Percentiles rank a stretch among this genome's conserved stretches.
phyloP scores from a whole-genome alignment of 305 asterid genomes.

The Solanum chacoense region DNA sequence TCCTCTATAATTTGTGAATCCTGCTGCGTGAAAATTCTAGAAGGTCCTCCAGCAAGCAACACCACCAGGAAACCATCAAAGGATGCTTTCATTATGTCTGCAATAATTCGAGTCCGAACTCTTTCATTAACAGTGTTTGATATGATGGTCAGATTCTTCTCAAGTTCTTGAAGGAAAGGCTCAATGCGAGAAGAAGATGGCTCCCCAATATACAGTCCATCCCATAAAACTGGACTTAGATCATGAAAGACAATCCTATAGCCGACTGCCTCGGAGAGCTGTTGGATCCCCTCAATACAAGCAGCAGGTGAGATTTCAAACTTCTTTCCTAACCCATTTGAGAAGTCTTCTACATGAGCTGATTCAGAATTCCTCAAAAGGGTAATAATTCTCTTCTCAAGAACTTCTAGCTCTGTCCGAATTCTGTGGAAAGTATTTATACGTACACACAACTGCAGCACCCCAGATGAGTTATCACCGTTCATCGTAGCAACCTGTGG shows the following conservation, averaged over 20 bases:
- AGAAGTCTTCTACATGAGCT: constrained; percentile 68
- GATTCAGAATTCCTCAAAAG: constrained; percentile 88
- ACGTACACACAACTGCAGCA: constrained; percentile 73
- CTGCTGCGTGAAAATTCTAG: constrained; percentile 53
- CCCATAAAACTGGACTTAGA: constrained; percentile 56
- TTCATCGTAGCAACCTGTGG: constrained; percentile 64
- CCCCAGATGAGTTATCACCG: constrained; percentile 48
- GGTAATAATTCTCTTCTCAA: constrained; percentile 79
- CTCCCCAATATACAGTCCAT: constrained; percentile 72
- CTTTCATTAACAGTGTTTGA: constrained; percentile 64
- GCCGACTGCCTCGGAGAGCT: constrained; percentile 61
- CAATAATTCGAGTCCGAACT: constrained; percentile 71
- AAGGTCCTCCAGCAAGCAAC: constrained; percentile 88
- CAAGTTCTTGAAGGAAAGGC: constrained; percentile 76
- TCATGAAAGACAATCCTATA: constrained; percentile 78
- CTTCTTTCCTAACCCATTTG: constrained; percentile 57
- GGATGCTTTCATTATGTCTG: constrained; percentile 85
- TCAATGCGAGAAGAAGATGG: constrained; percentile 70
- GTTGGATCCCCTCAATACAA: constrained; percentile 86
- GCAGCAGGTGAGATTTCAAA: constrained; percentile 72
- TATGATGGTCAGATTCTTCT: constrained; percentile 48
- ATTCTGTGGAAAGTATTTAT: constrained; percentile 79
- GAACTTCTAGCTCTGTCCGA: constrained; percentile 55
- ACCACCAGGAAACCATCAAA: constrained; percentile 76
- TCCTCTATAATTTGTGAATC: constrained; percentile 75